Percentiles rank a stretch among this genome's conserved stretches.
Evolutionary conservation across 1,284 basidiomycete genomes (phyloP).

Genomic region (Hemileia vastatrix): DNA sequence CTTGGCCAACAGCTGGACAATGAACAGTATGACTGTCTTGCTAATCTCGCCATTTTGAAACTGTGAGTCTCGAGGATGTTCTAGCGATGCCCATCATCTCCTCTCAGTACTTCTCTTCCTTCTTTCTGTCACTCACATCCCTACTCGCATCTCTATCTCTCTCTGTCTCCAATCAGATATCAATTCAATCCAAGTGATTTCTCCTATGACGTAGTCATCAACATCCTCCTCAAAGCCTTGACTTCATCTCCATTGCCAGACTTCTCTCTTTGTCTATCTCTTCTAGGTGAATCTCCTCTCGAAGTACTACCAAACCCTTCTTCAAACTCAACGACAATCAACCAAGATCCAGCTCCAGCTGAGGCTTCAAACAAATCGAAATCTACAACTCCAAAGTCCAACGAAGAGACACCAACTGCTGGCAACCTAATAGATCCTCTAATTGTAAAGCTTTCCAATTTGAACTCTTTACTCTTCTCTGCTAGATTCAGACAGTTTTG

Average conservation of each 20-base stretch:
- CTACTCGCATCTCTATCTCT: neutral
- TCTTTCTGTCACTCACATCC: neutral
- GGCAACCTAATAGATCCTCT: slow-evolving; percentile 63
- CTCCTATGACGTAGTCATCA: slow-evolving; percentile 82
- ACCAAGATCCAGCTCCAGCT: slow-evolving; percentile 49
- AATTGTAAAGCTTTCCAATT: slow-evolving; percentile 62
- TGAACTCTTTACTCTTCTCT: slow-evolving; percentile 68
- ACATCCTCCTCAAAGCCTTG: slow-evolving; percentile 87
- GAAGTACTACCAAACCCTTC: slow-evolving; percentile 14
- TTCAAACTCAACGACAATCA: slow-evolving; percentile 26
- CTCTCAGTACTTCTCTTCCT: neutral
- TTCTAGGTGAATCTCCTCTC: slow-evolving; percentile 59
- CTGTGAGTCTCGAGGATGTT: slow-evolving; percentile 50
- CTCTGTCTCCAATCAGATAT: slow-evolving; percentile 54
- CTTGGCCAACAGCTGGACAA: slow-evolving; percentile 80
- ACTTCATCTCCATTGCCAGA: slow-evolving; percentile 66
- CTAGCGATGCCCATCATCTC: neutral
- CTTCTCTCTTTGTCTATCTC: slow-evolving; percentile 82
- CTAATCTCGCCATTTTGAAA: slow-evolving; percentile 80
- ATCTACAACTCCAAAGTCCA: neutral
- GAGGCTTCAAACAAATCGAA: slow-evolving; percentile 68
- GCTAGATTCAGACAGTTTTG: slow-evolving; percentile 88
- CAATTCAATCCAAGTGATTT: slow-evolving; percentile 91
- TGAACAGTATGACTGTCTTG: slow-evolving; percentile 83
- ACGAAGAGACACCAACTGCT: slow-evolving; percentile 16